Conservation (phyloP, 345 rosid genomes). For the Carallia pectinifolia region DNA sequence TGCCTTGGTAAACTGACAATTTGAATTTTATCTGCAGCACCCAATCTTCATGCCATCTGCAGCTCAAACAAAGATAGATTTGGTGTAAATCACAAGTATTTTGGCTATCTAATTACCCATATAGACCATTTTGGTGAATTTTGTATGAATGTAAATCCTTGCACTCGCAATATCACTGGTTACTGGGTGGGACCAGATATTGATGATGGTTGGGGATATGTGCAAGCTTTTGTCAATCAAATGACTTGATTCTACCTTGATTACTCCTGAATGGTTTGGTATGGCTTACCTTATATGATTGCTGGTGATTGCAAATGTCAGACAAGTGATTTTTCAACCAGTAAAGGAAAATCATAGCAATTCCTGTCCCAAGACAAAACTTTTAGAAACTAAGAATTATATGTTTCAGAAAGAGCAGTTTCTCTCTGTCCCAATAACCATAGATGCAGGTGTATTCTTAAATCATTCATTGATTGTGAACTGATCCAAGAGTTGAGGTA, state of each 20-base stretch:
- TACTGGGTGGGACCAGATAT: conserved; percentile 74
- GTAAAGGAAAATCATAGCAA: not conserved
- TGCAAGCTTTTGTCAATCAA: conserved; percentile 51
- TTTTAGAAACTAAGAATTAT: not conserved
- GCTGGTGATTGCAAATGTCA: conserved; percentile 13
- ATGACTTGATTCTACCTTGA: conserved; percentile 24
- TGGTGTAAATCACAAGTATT: conserved; percentile 22
- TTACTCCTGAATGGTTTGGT: conserved; percentile 8
- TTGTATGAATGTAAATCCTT: conserved; percentile 35
- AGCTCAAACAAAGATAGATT: conserved; percentile 19
- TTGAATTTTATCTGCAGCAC: conserved; percentile 25
- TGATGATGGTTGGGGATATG: conserved; percentile 75
- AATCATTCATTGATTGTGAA: not conserved
- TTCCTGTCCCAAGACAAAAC: not conserved
- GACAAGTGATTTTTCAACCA: conserved; percentile 6
- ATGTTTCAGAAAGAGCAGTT: no score
- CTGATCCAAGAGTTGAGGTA: not conserved
- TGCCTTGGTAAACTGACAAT: conserved; percentile 9
- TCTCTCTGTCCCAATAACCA: no score
- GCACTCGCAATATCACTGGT: conserved; percentile 41
- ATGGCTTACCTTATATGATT: not conserved
- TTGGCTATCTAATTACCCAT: conserved; percentile 13
- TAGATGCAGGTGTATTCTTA: not conserved
- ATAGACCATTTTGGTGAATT: conserved; percentile 26
- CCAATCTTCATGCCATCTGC: conserved; percentile 17